Conservation (phyloP, 83 land plant genomes). For the Thuja plicata region DNA sequence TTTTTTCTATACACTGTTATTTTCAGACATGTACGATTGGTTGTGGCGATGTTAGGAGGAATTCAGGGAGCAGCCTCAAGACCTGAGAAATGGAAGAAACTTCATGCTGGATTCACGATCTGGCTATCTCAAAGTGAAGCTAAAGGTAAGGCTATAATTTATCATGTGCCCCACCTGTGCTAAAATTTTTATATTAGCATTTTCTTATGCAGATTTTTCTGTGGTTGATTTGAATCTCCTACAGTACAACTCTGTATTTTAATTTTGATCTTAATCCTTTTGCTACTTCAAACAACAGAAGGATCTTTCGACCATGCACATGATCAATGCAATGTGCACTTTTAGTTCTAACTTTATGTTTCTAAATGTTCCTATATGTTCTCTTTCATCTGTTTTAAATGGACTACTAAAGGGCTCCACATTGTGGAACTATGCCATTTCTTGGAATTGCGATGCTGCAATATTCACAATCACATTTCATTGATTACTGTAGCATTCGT, state of each 20-base stretch:
- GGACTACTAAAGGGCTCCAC: background rate
- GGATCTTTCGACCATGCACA: background rate
- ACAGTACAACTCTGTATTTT: background rate
- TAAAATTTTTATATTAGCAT: background rate
- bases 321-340: background rate
- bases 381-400: background rate
- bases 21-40: constrained; percentile 75
- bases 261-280: background rate
- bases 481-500: background rate
- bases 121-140: constrained; percentile 78
- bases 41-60: constrained; percentile 86
- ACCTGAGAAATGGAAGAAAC: constrained; percentile 67
- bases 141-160: constrained; percentile 36
- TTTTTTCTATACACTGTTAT: background rate
- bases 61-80: constrained; percentile 70
- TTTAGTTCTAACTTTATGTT: background rate
- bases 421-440: background rate
- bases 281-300: background rate
- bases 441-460: background rate
- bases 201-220: background rate
- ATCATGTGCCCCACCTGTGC: background rate
- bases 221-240: background rate
- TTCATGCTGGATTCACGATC: constrained; percentile 84
- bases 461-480: background rate
- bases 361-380: background rate